Conservation (phyloP, 78 protist genomes). For the Paulinella micropora region DNA sequence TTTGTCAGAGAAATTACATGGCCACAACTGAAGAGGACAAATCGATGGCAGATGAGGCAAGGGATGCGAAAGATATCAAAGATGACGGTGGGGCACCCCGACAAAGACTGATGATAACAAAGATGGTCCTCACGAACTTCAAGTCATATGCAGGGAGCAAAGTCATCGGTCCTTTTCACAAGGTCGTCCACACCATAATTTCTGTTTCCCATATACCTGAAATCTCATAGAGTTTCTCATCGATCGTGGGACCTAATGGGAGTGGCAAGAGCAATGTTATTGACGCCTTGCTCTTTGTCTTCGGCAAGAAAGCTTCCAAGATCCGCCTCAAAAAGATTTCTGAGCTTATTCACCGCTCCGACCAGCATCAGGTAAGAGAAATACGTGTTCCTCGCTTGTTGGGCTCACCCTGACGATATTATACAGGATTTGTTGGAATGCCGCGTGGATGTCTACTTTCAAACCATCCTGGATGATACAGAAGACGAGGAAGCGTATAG, state of each 20-base stretch:
- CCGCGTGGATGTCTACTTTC: slow-evolving; percentile 80
- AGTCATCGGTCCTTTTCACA: slow-evolving; percentile 88
- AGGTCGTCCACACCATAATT: slow-evolving; percentile 15
- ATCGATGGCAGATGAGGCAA: no score
- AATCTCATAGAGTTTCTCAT: slow-evolving; percentile 56
- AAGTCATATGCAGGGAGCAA: slow-evolving; percentile 79
- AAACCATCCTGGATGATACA: slow-evolving; percentile 57
- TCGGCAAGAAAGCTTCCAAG: slow-evolving; percentile 78
- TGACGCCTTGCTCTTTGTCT: slow-evolving; percentile 95
- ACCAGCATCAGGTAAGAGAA: slow-evolving; percentile 28
- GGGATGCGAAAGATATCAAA: no score
- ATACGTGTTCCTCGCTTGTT: no score
- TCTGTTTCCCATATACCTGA: background rate
- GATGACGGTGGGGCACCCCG: background rate
- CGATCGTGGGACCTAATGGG: slow-evolving; percentile 99
- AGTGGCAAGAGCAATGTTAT: slow-evolving; percentile 98
- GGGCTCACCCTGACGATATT: no score
- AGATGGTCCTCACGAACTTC: slow-evolving; percentile 85
- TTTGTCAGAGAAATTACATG: no score
- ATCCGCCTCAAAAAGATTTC: slow-evolving; percentile 73
- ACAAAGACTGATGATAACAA: slow-evolving; percentile 62
- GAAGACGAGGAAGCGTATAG: background rate
- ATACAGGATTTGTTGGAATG: slow-evolving; percentile 46
- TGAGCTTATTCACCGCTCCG: slow-evolving; percentile 92
- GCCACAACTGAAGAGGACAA: no score